Conservation (phyloP, 2,329 filamentous ascomycete genomes). For the Verticillium nonalfalfae region DNA sequence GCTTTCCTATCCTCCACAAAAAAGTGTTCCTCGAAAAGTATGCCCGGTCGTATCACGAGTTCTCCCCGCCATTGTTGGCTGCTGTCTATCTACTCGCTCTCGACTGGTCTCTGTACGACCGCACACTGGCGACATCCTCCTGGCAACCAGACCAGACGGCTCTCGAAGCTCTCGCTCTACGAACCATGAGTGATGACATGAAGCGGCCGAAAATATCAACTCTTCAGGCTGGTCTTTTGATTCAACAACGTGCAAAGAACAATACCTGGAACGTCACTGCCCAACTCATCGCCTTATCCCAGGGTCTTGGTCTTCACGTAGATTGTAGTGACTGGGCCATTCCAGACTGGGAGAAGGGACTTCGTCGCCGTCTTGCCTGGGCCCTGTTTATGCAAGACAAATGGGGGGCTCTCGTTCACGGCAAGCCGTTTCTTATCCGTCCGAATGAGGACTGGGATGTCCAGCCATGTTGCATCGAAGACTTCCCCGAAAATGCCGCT, state of each 20-base stretch:
- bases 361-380: conserved; percentile 58
- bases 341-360: conserved; percentile 55
- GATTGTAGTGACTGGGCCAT: conserved; percentile 58
- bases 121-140: conserved; percentile 32
- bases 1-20: conserved; percentile 54
- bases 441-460: conserved; percentile 49
- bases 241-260: conserved; percentile 41
- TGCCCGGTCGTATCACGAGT: conserved; percentile 46
- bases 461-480: conserved; percentile 22
- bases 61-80: conserved; percentile 52
- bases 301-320: conserved; percentile 53
- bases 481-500: conserved; percentile 30
- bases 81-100: conserved; percentile 58
- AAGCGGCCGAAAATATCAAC: conserved; percentile 48
- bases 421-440: conserved; percentile 48
- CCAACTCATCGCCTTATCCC: conserved; percentile 49
- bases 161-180: conserved; percentile 30
- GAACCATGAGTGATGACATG: conserved; percentile 39
- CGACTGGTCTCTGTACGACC: conserved; percentile 55
- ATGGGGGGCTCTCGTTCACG: conserved; percentile 52
- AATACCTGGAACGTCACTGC: conserved; percentile 43
- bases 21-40: conserved; percentile 58
- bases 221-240: conserved; percentile 45
- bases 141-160: conserved; percentile 21
- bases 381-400: conserved; percentile 60